phyloP scores from a whole-genome alignment of 164 flowering plant species.

The Chimonanthus praecox region DNA sequence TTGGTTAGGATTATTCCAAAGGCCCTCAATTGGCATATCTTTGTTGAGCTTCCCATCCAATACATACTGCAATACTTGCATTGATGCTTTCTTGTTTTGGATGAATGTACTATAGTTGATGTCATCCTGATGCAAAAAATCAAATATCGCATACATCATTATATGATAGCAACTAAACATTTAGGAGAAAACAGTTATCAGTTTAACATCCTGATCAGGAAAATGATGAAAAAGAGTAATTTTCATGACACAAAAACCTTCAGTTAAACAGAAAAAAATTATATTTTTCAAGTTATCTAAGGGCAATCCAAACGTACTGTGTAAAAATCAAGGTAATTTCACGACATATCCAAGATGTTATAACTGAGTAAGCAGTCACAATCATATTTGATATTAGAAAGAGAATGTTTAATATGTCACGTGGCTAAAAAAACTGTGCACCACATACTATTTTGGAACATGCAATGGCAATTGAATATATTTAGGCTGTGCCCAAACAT shows the following conservation, averaged over 20 bases:
- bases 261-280: not conserved
- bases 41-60: slow-evolving; percentile 23
- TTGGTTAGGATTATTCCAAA: slow-evolving; percentile 56
- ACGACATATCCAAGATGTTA: not conserved
- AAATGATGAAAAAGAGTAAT: no score
- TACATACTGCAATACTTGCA: slow-evolving; percentile 16
- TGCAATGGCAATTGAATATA: no score
- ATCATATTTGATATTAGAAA: no score
- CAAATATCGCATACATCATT: slow-evolving; percentile 5
- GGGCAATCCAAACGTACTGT: not conserved
- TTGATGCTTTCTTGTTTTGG: slow-evolving; percentile 15
- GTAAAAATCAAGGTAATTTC: not conserved
- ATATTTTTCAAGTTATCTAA: not conserved
- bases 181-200: not conserved
- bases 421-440: no score
- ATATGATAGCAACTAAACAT: not conserved
- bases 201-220: not conserved
- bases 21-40: slow-evolving; percentile 36
- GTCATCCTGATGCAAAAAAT: slow-evolving; percentile 25
- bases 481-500: no score
- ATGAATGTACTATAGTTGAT: slow-evolving; percentile 9
- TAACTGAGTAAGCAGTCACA: no score
- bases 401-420: no score
- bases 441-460: no score
- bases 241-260: not conserved